Conservation (phyloP, 2,329 filamentous ascomycete genomes). For the Aspergillus carbonarius region DNA sequence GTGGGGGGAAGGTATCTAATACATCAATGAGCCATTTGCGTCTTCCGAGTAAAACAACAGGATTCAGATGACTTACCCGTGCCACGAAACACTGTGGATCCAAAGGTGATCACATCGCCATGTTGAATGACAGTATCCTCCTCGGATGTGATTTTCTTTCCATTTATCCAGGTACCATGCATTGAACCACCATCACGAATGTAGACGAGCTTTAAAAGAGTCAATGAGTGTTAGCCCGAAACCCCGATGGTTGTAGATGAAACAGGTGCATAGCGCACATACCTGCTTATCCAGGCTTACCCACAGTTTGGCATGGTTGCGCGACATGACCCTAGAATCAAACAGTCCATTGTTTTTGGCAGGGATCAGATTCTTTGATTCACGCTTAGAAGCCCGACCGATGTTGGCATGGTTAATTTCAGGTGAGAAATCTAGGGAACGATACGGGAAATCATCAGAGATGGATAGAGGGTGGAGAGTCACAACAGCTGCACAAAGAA, state of each 20-base stretch:
- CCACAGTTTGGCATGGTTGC: constrained; percentile 44
- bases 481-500: constrained; percentile 30
- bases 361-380: constrained; percentile 36
- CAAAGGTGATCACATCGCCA: constrained; percentile 45
- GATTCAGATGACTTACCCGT: constrained; percentile 32
- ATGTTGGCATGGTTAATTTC: constrained; percentile 32
- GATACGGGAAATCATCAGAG: constrained; percentile 26
- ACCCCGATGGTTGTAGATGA: neutral
- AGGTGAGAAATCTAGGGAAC: constrained; percentile 33
- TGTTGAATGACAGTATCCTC: constrained; percentile 40
- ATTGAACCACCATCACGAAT: constrained; percentile 59
- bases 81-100: constrained; percentile 51
- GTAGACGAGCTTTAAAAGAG: constrained; percentile 39
- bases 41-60: neutral
- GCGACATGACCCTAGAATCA: constrained; percentile 49
- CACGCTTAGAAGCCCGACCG: constrained; percentile 44
- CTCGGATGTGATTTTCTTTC: constrained; percentile 39
- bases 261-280: neutral
- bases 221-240: neutral
- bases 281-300: constrained; percentile 31
- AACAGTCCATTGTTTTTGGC: constrained; percentile 44
- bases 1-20: constrained; percentile 33
- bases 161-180: constrained; percentile 62
- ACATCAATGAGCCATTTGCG: neutral
- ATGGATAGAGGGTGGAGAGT: constrained; percentile 31